Evolutionary conservation across 371 early-diverging fungal genomes (phyloP).

Genomic region (Rhizomucor miehei): DNA sequence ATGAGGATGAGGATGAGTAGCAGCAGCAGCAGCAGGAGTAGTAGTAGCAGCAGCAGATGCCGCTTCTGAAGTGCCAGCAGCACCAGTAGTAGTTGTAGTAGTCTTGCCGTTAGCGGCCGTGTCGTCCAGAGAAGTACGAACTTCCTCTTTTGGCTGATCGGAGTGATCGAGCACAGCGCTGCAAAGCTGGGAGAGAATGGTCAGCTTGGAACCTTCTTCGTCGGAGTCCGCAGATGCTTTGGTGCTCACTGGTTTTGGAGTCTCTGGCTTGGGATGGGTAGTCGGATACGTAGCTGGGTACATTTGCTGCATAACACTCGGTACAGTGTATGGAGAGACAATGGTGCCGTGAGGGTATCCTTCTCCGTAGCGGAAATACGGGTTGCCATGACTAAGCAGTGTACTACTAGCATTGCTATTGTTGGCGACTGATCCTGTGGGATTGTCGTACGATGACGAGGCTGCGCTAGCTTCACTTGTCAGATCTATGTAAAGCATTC

Average conservation of each 20-base stretch:
- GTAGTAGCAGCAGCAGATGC: neutral
- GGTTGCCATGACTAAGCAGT: neutral
- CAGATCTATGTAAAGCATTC: neutral
- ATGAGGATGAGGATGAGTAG: neutral
- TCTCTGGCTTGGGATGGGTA: neutral
- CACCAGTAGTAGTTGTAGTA: neutral
- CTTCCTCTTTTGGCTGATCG: conserved; percentile 17
- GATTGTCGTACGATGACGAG: neutral
- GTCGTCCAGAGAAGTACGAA: neutral
- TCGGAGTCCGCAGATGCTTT: conserved; percentile 30
- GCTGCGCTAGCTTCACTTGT: neutral
- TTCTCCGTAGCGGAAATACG: conserved; percentile 3
- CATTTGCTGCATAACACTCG: conserved; percentile 13
- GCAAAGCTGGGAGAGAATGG: conserved; percentile 48
- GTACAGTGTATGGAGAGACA: conserved; percentile 12
- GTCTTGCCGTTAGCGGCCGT: neutral
- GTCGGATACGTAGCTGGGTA: conserved; percentile 4
- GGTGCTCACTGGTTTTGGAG: neutral
- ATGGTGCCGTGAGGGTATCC: conserved; percentile 6
- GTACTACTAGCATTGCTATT: neutral
- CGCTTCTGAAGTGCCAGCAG: too few species aligned
- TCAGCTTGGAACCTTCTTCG: conserved; percentile 46
- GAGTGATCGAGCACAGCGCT: conserved; percentile 42
- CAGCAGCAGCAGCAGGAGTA: neutral
- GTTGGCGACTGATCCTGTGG: neutral